Evolutionary conservation across 495 filamentous ascomycete species (phyloP).

Genomic region (Pseudomonodictys pantanalensis): DNA sequence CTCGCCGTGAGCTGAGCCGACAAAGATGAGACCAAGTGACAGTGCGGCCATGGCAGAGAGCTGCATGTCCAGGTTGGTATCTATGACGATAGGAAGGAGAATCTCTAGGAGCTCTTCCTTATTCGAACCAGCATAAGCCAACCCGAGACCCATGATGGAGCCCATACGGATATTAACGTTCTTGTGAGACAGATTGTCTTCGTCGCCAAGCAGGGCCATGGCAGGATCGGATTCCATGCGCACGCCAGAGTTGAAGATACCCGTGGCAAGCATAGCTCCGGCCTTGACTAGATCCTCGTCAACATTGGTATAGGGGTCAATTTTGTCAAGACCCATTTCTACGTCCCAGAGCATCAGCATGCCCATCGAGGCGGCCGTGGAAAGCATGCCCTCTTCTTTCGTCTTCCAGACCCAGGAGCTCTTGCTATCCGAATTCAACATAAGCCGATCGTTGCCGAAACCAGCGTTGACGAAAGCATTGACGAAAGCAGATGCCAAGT

Average conservation of each 20-base stretch:
- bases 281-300: conserved; percentile 83
- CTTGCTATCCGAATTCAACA: conserved; percentile 80
- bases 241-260: conserved; percentile 90
- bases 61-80: conserved; percentile 83
- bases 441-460: conserved; percentile 94
- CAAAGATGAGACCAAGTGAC: conserved; percentile 83
- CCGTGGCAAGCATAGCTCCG: conserved; percentile 82
- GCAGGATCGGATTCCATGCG: conserved; percentile 82
- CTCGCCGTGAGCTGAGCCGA: conserved; percentile 85
- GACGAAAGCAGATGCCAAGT: conserved; percentile 92
- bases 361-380: conserved; percentile 87
- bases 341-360: conserved; percentile 89
- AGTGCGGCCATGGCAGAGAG: conserved; percentile 94
- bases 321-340: conserved; percentile 80
- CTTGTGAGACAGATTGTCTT: conserved; percentile 73
- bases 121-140: conserved; percentile 90
- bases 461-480: conserved; percentile 96
- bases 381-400: conserved; percentile 96
- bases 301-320: conserved; percentile 87
- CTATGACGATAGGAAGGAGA: conserved; percentile 81
- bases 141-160: conserved; percentile 91
- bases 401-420: conserved; percentile 98
- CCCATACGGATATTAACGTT: conserved; percentile 70
- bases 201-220: conserved; percentile 75
- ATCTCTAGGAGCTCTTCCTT: conserved; percentile 76